Conservation (phyloP, 2,329 filamentous ascomycete genomes). For the Apiospora marii region DNA sequence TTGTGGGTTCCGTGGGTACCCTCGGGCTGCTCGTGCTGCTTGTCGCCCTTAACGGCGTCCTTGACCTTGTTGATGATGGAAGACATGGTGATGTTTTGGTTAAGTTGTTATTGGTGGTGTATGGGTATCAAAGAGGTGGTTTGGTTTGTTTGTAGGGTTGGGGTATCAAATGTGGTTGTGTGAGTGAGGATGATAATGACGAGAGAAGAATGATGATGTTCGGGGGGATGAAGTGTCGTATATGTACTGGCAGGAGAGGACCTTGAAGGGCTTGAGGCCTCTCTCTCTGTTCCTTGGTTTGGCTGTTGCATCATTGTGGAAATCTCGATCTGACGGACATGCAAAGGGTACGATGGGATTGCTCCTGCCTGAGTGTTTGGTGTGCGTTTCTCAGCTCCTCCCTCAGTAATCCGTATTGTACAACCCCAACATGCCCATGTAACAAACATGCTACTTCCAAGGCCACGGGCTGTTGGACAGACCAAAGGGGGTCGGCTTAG, state of each 20-base stretch:
- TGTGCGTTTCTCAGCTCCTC: neutral
- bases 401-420: constrained; percentile 7
- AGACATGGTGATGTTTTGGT: constrained; percentile 57
- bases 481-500: neutral
- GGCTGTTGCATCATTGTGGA: constrained; percentile 12
- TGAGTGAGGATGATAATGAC: constrained; percentile 7
- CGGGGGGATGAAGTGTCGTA: neutral
- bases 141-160: constrained; percentile 14
- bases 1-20: constrained; percentile 41
- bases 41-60: constrained; percentile 58
- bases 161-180: constrained; percentile 14
- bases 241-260: constrained; percentile 1
- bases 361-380: constrained; percentile 11
- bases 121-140: constrained; percentile 11
- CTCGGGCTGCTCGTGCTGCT: constrained; percentile 41
- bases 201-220: neutral
- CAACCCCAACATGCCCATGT: constrained; percentile 6
- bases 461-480: constrained; percentile 8
- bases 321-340: constrained; percentile 17
- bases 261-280: neutral
- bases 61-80: constrained; percentile 67
- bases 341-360: constrained; percentile 5
- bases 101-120: neutral
- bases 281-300: neutral
- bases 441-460: constrained; percentile 19